Percentiles rank a stretch among this genome's conserved stretches.
phyloP scores from a whole-genome alignment of 371 early-diverging fungal genomes.

The Actinomortierella ambigua region DNA sequence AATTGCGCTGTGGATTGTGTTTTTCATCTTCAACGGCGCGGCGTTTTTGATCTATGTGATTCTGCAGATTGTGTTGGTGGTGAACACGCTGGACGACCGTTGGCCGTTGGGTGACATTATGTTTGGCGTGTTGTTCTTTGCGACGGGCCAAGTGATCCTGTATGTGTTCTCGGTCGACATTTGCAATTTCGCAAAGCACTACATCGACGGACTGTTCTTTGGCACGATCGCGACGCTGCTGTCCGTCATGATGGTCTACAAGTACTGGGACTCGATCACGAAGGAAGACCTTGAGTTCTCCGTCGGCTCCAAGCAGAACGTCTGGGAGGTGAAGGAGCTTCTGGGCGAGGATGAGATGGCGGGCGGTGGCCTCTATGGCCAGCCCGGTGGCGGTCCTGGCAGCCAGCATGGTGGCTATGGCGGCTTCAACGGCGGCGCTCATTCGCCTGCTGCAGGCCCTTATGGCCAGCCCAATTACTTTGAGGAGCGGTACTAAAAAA shows the following conservation, averaged over 20 bases:
- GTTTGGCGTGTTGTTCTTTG: slow-evolving; percentile 87
- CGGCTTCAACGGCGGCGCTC: slow-evolving; percentile 6
- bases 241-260: slow-evolving; percentile 98
- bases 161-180: slow-evolving; percentile 79
- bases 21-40: slow-evolving; percentile 85
- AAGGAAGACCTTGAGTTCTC: slow-evolving; percentile 98
- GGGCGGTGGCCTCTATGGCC: slow-evolving; percentile 24
- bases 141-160: slow-evolving; percentile 82
- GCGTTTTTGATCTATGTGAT: slow-evolving; percentile 86
- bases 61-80: slow-evolving; percentile 91
- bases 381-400: slow-evolving; percentile 8
- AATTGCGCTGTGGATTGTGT: slow-evolving; percentile 84
- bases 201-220: slow-evolving; percentile 96
- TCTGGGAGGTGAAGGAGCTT: slow-evolving; percentile 93
- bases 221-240: slow-evolving; percentile 90
- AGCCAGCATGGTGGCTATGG: slow-evolving; percentile 9
- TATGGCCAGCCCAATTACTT: slow-evolving; percentile 41
- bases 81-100: slow-evolving; percentile 93
- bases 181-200: slow-evolving; percentile 90
- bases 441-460: slow-evolving; percentile 15
- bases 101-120: slow-evolving; percentile 96
- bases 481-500: slow-evolving; percentile 19
- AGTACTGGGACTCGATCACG: slow-evolving; percentile 98
- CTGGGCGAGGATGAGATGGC: slow-evolving; percentile 58
- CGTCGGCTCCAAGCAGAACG: slow-evolving; percentile 87